Conservation (phyloP, 371 early-diverging fungal genomes). For the Mucor sp. region DNA sequence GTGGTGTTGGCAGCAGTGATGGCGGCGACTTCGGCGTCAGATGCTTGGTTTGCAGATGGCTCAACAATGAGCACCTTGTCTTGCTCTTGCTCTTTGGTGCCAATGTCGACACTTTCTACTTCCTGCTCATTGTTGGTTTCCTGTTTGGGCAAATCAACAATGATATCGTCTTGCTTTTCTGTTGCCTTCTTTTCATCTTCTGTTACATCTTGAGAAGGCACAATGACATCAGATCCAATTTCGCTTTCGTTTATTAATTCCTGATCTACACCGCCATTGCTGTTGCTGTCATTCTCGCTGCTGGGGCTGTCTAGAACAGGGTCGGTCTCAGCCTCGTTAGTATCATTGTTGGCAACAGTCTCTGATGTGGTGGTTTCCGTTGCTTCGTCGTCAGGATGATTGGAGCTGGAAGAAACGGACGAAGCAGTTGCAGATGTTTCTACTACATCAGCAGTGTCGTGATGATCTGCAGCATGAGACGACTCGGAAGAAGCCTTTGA, state of each 20-base stretch:
- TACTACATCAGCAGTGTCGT: not conserved
- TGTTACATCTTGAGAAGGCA: not conserved
- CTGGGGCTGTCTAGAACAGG: not conserved
- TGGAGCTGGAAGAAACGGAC: not conserved
- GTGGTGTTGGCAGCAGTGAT: slow-evolving; percentile 12
- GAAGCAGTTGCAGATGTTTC: not conserved
- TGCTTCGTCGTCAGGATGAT: not conserved
- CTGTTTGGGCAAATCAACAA: not conserved
- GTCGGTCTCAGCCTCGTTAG: not conserved
- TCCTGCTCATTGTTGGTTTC: not conserved
- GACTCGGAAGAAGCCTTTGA: not conserved
- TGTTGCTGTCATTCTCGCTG: not conserved
- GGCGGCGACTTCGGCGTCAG: slow-evolving; percentile 36
- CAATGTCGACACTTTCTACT: not conserved
- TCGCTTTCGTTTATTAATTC: not conserved
- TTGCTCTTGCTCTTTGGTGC: not conserved
- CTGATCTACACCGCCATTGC: not conserved
- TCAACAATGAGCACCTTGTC: not conserved
- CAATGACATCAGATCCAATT: not conserved
- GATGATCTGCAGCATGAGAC: not conserved
- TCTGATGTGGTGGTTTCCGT: not conserved
- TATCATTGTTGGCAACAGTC: not conserved
- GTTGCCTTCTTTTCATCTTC: not conserved
- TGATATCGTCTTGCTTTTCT: not conserved
- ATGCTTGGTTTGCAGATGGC: slow-evolving; percentile 1